These are phyloP conservation scores for Colletotrichum navitas DNA, from an alignment of 2,329 filamentous ascomycete species.

Conservation along the genomic window DNA sequence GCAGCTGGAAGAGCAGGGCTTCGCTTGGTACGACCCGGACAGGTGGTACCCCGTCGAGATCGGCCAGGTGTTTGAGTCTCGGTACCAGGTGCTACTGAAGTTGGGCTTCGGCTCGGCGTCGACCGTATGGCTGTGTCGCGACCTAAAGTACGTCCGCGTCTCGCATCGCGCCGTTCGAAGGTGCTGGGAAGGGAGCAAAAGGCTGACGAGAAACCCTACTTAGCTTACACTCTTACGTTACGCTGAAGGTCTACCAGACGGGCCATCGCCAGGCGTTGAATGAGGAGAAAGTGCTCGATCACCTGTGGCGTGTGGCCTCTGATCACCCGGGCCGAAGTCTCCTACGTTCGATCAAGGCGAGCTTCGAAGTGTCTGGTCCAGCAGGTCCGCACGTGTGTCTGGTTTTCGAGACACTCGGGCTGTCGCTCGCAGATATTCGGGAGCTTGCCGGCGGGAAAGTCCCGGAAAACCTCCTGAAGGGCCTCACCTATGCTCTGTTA, in stretches of 20 bases:
- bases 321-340: slow-evolving; percentile 33
- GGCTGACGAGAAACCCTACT: background rate
- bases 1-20: slow-evolving; percentile 45
- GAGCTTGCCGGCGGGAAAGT: slow-evolving; percentile 37
- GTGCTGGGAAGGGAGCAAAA: accelerated
- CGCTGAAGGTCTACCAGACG: slow-evolving; percentile 32
- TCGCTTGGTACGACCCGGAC: slow-evolving; percentile 44
- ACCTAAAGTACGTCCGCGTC: slow-evolving; percentile 42
- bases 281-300: slow-evolving; percentile 15
- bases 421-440: slow-evolving; percentile 37
- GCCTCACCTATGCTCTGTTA: slow-evolving; percentile 26
- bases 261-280: slow-evolving; percentile 32
- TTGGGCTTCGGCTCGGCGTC: slow-evolving; percentile 47
- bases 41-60: slow-evolving; percentile 46
- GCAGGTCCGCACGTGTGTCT: slow-evolving; percentile 30
- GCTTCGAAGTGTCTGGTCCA: slow-evolving; percentile 22
- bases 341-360: slow-evolving; percentile 13
- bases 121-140: slow-evolving; percentile 47
- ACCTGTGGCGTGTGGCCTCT: slow-evolving; percentile 15
- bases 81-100: slow-evolving; percentile 47
- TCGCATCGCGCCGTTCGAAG: background rate
- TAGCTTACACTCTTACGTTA: slow-evolving; percentile 22
- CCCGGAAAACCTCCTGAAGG: slow-evolving; percentile 33
- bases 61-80: slow-evolving; percentile 44
- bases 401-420: slow-evolving; percentile 30